Base-by-base conservation (phyloP, 2,329 filamentous ascomycete species). In the Ramularia endophylla region DNA sequence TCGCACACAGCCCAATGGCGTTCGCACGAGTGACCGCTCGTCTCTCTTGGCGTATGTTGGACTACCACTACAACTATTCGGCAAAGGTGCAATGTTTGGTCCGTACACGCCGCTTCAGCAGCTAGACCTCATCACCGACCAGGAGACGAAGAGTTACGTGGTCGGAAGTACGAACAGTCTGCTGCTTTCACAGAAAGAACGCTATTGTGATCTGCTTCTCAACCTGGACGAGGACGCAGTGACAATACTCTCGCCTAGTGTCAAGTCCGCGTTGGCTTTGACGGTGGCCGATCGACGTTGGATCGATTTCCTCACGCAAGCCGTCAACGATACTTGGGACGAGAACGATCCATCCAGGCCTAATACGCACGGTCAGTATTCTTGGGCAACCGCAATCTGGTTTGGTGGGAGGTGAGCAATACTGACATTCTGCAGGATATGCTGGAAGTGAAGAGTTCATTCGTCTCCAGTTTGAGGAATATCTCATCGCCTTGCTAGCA, bases 391-490 rank as follows among this genome's bases (percentile, higher is more conserved):
- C n/a, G n/a, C n/a, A 25, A 25, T 25, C 6, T 25, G 6, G 6
- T 6, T 11, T 6, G 22, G 6, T 25, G 6, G 6, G 11, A 25
- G 6, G 22, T 25, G 11, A 25, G 6, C 22, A 11, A 25, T 11
- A 6, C 22, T 25, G 22, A 25, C 11, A 25, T 6, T 11, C 22
- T 11, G 22, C 22, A 25, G 22, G 89, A 20, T 98, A 95, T 58
- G 81, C 87, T 27, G 92, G 92, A 20, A 95, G 88, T 48, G 92
- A 98, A 66, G 92, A 97, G 61, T 95, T 95, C 58, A 98, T 98
- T 55, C 80, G 92, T 20, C 78, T 95, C 29, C 90, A 97, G 58
- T 98, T 98, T 49, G 92, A 98, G 65, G 89, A 95, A 58, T 98
- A 98, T 60, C 76, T 98, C 5, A 75, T 97, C 17, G 87, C 88